Evolutionary conservation across 306 rosid species (phyloP).

Genomic region (Pachyrhizus erosus): DNA sequence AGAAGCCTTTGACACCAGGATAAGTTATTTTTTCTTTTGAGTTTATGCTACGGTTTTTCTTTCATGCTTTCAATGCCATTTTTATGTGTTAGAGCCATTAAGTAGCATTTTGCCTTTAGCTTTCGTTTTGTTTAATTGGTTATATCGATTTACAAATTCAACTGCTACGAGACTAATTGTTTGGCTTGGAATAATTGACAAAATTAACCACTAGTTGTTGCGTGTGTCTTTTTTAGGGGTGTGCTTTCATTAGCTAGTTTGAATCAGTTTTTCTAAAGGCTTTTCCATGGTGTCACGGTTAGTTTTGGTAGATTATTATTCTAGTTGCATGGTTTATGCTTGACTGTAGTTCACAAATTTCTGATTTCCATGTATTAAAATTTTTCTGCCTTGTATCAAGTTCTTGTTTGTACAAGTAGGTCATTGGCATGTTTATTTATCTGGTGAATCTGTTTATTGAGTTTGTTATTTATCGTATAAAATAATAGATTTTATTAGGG

Average conservation of each 20-base stretch:
- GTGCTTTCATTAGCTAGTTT: conserved; percentile 30
- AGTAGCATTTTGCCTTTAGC: not conserved
- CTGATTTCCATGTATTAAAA: not conserved
- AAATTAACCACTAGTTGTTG: not conserved
- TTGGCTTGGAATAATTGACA: too few relatives aligned
- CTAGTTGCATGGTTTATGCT: not conserved
- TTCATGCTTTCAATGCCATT: not conserved
- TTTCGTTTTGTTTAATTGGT: not conserved
- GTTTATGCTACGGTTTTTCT: not conserved
- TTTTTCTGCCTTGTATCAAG: not conserved
- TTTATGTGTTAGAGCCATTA: not conserved
- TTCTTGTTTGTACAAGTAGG: not conserved
- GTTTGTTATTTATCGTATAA: not conserved
- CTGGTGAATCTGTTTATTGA: not conserved
- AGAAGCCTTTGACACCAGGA: too few relatives aligned
- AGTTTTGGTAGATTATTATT: not conserved
- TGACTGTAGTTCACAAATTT: not conserved
- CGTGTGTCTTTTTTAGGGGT: not conserved
- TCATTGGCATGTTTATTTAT: not conserved
- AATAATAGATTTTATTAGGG: not conserved
- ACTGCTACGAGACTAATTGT: too few relatives aligned
- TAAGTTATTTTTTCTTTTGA: not conserved
- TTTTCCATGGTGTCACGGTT: not conserved
- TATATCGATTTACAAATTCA: not conserved
- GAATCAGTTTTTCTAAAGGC: not conserved